Evolutionary conservation across 352 stramenopile species (phyloP).

Genomic region (Phytophthora europaea): DNA sequence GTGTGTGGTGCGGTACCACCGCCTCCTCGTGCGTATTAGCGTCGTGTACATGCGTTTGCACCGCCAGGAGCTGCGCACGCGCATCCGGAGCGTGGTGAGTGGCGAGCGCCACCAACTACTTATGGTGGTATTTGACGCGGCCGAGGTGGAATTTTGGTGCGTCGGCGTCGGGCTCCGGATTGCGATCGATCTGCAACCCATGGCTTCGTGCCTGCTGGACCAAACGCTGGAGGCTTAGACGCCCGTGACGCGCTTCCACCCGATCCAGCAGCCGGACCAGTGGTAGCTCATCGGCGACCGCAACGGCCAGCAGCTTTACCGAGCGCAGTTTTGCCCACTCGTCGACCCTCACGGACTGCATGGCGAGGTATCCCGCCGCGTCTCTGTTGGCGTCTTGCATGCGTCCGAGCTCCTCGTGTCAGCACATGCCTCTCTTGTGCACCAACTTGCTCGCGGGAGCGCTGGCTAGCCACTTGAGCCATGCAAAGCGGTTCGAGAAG

Average conservation of each 20-base stretch:
- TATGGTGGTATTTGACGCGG: too few species aligned
- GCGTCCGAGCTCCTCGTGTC: slow-evolving; percentile 69
- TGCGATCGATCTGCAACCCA: slow-evolving; percentile 45
- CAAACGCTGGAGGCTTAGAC: slow-evolving; percentile 53
- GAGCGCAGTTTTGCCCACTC: slow-evolving; percentile 66
- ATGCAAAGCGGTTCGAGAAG: slow-evolving; percentile 64
- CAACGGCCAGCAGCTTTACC: slow-evolving; percentile 61
- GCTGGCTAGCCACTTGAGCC: slow-evolving; percentile 72
- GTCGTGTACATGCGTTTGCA: too few species aligned
- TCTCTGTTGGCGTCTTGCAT: slow-evolving; percentile 57
- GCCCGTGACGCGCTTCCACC: slow-evolving; percentile 61
- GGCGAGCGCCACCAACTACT: too few species aligned
- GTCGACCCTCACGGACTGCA: slow-evolving; percentile 62
- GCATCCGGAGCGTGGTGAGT: too few species aligned
- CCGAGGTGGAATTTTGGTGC: too few species aligned
- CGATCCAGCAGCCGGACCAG: slow-evolving; percentile 56
- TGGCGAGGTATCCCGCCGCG: slow-evolving; percentile 67
- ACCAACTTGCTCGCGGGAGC: slow-evolving; percentile 59
- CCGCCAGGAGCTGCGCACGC: too few species aligned
- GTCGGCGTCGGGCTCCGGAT: too few species aligned
- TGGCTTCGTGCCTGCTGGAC: slow-evolving; percentile 46
- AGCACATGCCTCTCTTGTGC: slow-evolving; percentile 77
- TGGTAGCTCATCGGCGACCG: slow-evolving; percentile 72
- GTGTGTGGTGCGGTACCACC: too few species aligned
- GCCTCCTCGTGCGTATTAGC: too few species aligned